These are phyloP conservation scores for Leccinum pellstonianum DNA, from an alignment of 768 basidiomycete species.

Conservation along the genomic window DNA sequence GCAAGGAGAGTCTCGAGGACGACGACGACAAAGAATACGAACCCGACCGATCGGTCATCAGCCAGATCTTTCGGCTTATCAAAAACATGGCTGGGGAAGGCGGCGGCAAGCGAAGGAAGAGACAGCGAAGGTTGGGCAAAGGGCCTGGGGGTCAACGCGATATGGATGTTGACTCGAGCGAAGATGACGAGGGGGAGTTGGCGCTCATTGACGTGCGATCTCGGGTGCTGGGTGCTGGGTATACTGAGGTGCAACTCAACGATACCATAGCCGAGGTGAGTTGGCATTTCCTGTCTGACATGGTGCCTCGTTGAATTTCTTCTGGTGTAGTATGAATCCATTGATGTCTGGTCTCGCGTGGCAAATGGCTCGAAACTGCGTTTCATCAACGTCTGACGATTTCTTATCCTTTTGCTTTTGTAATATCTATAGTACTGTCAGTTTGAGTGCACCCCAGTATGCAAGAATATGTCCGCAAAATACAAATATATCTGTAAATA, in stretches of 20 bases:
- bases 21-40: constrained; percentile 70
- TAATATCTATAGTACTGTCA: constrained; percentile 10
- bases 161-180: constrained; percentile 67
- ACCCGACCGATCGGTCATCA: constrained; percentile 73
- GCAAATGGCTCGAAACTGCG: constrained; percentile 81
- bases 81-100: constrained; percentile 71
- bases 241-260: constrained; percentile 88
- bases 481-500: constrained; percentile 21
- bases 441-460: constrained; percentile 15
- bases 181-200: constrained; percentile 67
- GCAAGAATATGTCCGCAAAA: constrained; percentile 20
- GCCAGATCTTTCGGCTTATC: constrained; percentile 88
- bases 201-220: constrained; percentile 86
- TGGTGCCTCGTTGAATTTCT: constrained; percentile 9
- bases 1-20: constrained; percentile 87
- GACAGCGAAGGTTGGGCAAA: constrained; percentile 57
- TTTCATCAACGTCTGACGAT: constrained; percentile 45
- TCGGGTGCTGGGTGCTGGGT: constrained; percentile 81
- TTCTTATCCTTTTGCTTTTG: background rate
- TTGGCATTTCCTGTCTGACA: constrained; percentile 7
- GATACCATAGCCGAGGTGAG: constrained; percentile 79
- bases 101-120: constrained; percentile 40
- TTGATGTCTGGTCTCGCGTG: constrained; percentile 79
- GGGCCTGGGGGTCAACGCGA: constrained; percentile 72
- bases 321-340: constrained; percentile 72